Evolutionary conservation across 2,329 filamentous ascomycete species (phyloP), one percentile per base, ranked within the genome.

Genomic region (Aspergillus fijiensis): DNA sequence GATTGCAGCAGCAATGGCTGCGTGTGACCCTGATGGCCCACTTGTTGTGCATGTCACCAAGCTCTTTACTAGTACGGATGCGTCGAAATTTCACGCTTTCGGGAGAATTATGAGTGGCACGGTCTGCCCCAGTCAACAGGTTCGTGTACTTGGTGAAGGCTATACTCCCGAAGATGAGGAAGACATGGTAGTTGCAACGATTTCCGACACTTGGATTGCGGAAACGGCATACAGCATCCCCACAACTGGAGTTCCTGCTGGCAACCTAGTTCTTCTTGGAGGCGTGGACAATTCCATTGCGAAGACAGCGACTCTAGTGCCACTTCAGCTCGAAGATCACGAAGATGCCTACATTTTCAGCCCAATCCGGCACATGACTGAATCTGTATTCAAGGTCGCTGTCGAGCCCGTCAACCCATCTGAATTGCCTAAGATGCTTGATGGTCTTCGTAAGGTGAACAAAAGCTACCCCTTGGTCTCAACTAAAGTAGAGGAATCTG

Each of bases 321-420:
- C 92, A 1, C 86, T 87, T 45, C 89, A 87, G 65, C 83, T 96
- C 9, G 89, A 92, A 27, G 89, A 96, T 55, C 87, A 95, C 51
- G 94, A 98, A 75, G 92, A 96, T 63, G 92, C 91, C 0, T 96
- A 96, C 76, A 96, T 99, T 70, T 98, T 99, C 84, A 89, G 88
- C 65, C 94, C 95, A 0, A 85, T 99, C 61, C 87, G 88, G 9
- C 95, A 99, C 78, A 96, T 98, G 77, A 98, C 95, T 33, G 92
- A 99, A 74, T 97, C 94, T 0, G 93, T 99, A 1, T 90, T 99
- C 77, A 99, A 99, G 80, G 90, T 99, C 35, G 95, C 95, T 0
- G 94, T 99, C 9, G 95, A 99, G 78, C 95, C 95, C 1, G 95
- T 99, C 76, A 99, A 98, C 74, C 95, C 95, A 2, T 98, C 94